Evolutionary conservation across 2,329 filamentous ascomycete genomes (phyloP), one percentile per base, ranked within the genome.

Genomic region (Hypoxylon sp.): DNA sequence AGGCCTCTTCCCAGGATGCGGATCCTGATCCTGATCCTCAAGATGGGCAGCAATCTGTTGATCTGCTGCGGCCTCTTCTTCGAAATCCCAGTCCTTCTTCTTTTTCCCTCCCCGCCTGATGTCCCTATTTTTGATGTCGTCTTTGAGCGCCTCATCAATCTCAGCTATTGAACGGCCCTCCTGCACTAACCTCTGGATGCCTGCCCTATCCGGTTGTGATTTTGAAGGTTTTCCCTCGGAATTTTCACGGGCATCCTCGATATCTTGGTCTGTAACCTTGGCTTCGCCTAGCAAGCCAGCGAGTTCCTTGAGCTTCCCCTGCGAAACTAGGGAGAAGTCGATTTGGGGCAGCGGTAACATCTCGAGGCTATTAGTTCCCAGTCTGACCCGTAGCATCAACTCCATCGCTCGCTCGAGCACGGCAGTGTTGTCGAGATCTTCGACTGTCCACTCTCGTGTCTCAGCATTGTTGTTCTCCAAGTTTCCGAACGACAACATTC

Each of bases 331-430:
- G 0, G 70, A 71, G 32, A 77, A 60, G 37, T 76, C 64, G 35
- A 76, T 75, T 29, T 73, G 67, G 0, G 76, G 76, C 5, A 72
- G 65, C 0, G 76, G 75, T 1, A 78, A 58, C 73, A 78, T 76
- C 1, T 64, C 65, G 6, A 77, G 65, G 6, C 62, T 56, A 1
- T 52, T 48, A 0, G 75, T 54, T 2, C 74, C 74, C 0, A 75
- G 68, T 1, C 70, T 64, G 3, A 76, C 68, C 3, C 75, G 73
- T 1, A 78, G 64, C 62, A 71, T 72, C 11, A 77, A 65, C 42
- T 78, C 76, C 24, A 78, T 67, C 0, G 74, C 75, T 11, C 75
- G 65, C 52, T 77, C 75, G 0, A 78, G 65, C 0, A 77, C 70
- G 8, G 75, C 69, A 10, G 70, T 44, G 6, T 71, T 6, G 0